Evolutionary conservation across 495 filamentous ascomycete genomes (phyloP).

Genomic region (Neurospora tetrasperma): DNA sequence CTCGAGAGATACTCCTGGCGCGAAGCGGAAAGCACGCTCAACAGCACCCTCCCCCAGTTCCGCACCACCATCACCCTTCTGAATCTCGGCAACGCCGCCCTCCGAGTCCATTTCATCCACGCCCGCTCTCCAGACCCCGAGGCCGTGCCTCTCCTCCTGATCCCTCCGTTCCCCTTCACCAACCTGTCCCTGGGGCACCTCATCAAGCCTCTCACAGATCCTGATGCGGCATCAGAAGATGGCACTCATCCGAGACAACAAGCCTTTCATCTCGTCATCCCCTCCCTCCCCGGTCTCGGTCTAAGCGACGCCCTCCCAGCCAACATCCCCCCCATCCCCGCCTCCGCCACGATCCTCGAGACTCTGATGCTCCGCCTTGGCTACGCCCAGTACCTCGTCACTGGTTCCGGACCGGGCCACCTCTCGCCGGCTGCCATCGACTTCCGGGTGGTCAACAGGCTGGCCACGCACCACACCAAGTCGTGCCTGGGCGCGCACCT

Average conservation of each 20-base stretch:
- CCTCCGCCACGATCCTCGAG: conserved; percentile 51
- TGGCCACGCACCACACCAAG: conserved; percentile 41
- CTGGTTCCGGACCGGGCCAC: conserved; percentile 24
- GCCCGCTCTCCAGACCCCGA: conserved; percentile 35
- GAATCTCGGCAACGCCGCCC: conserved; percentile 15
- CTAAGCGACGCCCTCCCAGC: conserved; percentile 52
- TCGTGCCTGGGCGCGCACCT: conserved; percentile 55
- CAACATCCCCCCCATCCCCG: conserved; percentile 42
- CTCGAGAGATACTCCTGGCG: conserved; percentile 54
- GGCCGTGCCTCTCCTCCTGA: conserved; percentile 50
- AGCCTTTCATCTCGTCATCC: conserved; percentile 58
- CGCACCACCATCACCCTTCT: conserved; percentile 39
- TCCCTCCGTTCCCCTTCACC: conserved; percentile 61
- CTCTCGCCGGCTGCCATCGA: conserved; percentile 34
- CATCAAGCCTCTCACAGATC: conserved; percentile 44
- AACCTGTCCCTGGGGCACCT: conserved; percentile 59
- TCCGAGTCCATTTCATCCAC: conserved; percentile 47
- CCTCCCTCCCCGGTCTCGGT: conserved; percentile 63
- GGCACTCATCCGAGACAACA: conserved; percentile 15
- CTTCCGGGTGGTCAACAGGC: conserved; percentile 46
- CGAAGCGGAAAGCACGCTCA: conserved; percentile 42
- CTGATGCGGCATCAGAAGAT: conserved; percentile 26
- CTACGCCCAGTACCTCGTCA: conserved; percentile 54
- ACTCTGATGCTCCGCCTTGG: conserved; percentile 57
- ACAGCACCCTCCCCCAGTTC: conserved; percentile 48